phyloP scores from a whole-genome alignment of 495 filamentous ascomycete species.

The Stereocaulon alpinum region DNA sequence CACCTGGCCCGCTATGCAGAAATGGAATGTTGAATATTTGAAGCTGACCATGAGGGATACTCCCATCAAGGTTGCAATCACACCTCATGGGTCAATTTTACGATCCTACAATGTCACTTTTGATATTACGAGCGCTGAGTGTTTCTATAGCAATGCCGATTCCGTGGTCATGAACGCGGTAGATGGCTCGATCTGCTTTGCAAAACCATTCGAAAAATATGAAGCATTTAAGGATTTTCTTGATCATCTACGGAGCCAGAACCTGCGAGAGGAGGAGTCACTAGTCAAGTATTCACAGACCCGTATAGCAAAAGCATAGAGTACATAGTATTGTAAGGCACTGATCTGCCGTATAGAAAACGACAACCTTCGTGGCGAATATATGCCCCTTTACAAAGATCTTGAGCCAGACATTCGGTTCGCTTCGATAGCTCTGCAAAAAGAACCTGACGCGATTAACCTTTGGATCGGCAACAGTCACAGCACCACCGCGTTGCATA shows the following conservation, averaged over 20 bases:
- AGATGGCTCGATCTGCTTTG: constrained; percentile 26
- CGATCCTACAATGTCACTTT: too few species aligned
- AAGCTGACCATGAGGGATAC: constrained; percentile 37
- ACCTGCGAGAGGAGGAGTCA: background rate
- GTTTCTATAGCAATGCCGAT: constrained; percentile 28
- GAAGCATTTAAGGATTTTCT: constrained; percentile 16
- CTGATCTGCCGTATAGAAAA: constrained; percentile 42
- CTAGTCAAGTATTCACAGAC: constrained; percentile 39
- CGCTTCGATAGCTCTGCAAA: constrained; percentile 52
- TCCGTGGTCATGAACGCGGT: constrained; percentile 20
- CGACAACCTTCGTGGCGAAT: constrained; percentile 65
- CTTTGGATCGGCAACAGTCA: constrained; percentile 65
- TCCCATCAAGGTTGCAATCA: constrained; percentile 59
- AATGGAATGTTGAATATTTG: constrained; percentile 51
- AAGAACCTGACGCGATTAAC: constrained; percentile 49
- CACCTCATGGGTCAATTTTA: constrained; percentile 48
- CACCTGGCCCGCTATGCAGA: constrained; percentile 46
- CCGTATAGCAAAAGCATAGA: constrained; percentile 24
- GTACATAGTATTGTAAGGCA: background rate
- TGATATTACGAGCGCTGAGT: background rate
- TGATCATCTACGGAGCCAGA: constrained; percentile 10
- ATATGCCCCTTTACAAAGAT: constrained; percentile 43
- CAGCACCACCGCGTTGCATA: constrained; percentile 58
- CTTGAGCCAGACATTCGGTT: constrained; percentile 50
- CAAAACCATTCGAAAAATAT: constrained; percentile 30